These are phyloP conservation scores for Cystofilobasidium capitatum DNA, from an alignment of 768 basidiomycete species.

Conservation along the genomic window DNA sequence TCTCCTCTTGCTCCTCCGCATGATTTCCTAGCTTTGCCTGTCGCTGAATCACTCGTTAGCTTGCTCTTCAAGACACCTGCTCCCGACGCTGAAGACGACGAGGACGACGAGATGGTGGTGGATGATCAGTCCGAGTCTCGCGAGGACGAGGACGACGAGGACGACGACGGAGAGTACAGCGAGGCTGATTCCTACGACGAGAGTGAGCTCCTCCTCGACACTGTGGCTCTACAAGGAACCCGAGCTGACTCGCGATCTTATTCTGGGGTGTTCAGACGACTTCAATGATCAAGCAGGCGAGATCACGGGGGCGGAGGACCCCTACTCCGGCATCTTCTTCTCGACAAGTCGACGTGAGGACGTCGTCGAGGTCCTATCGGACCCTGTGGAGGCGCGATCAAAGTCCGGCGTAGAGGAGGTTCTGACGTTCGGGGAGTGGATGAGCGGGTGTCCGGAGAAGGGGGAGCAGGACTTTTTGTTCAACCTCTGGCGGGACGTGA, in stretches of 20 bases:
- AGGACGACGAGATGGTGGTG: constrained; percentile 41
- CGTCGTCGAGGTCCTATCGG: constrained; percentile 83
- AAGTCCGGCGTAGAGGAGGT: constrained; percentile 2
- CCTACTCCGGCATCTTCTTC: constrained; percentile 89
- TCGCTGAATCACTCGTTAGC: constrained; percentile 32
- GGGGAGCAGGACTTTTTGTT: constrained; percentile 26
- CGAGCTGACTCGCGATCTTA: background rate
- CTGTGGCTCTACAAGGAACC: background rate
- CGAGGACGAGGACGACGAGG: constrained; percentile 43
- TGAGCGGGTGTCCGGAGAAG: constrained; percentile 85
- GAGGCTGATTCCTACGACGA: constrained; percentile 32
- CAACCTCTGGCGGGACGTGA: constrained; percentile 18
- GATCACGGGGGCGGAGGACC: constrained; percentile 45
- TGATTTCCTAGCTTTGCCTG: constrained; percentile 33
- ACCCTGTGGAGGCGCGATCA: constrained; percentile 49
- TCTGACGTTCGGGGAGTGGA: constrained; percentile 62
- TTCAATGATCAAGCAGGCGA: background rate
- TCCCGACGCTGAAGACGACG: constrained; percentile 42
- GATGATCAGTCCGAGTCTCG: constrained; percentile 40
- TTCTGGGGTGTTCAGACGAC: background rate
- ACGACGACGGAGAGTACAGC: background rate
- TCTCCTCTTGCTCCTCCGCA: background rate
- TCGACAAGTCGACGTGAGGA: constrained; percentile 87
- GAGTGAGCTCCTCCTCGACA: constrained; percentile 20
- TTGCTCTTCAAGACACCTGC: constrained; percentile 38